phyloP scores from a whole-genome alignment of 345 rosid species.

The Eutrema heterophyllum region DNA sequence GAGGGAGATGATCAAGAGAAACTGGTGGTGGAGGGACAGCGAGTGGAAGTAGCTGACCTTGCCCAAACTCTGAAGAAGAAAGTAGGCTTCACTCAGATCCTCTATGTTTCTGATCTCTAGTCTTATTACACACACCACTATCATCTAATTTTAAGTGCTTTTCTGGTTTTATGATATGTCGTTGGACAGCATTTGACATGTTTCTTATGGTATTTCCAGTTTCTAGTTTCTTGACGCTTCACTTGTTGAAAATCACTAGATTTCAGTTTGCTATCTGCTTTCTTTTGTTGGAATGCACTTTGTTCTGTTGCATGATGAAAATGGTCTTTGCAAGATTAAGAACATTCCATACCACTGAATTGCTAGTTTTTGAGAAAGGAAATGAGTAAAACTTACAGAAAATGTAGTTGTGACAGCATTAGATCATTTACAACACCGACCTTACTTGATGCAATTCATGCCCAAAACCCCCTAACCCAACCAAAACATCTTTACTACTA shows the following conservation, averaged over 20 bases:
- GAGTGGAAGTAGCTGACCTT: background rate
- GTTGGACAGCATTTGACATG: background rate
- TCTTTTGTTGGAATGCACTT: background rate
- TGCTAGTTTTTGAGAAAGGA: background rate
- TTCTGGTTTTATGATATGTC: background rate
- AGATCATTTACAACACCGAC: background rate
- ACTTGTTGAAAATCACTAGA: background rate
- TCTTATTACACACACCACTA: background rate
- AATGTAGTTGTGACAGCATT: background rate
- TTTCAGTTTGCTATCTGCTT: background rate
- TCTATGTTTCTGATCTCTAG: background rate
- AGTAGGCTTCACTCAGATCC: constrained; percentile 18
- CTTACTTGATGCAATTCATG: background rate
- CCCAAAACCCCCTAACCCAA: background rate
- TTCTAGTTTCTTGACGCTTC: background rate
- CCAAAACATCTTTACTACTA: background rate
- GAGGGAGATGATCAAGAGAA: background rate
- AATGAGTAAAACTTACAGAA: background rate
- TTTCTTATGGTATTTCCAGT: background rate
- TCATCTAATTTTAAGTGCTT: background rate
- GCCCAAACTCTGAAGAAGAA: constrained; percentile 3
- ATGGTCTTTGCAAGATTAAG: background rate
- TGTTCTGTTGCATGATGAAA: background rate
- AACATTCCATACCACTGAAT: background rate
- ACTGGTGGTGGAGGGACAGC: background rate